Evolutionary conservation across 2,329 filamentous ascomycete species (phyloP).

Genomic region (Cytospora chrysosperma): DNA sequence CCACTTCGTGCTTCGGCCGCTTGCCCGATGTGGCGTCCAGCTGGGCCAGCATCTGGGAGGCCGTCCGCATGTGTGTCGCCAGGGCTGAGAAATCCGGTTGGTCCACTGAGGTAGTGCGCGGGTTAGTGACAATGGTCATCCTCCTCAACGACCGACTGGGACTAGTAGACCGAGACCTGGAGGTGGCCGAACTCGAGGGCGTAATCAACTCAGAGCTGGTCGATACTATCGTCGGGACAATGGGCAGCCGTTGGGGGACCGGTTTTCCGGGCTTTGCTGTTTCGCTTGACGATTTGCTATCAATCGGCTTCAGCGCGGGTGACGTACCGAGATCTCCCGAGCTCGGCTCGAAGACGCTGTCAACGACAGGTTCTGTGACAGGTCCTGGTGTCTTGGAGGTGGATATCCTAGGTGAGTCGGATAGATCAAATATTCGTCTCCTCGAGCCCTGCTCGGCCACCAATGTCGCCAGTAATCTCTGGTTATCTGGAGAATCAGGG

Average conservation of each 20-base stretch:
- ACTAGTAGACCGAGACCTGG: slow-evolving; percentile 66
- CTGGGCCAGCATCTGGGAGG: slow-evolving; percentile 83
- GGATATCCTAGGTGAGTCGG: slow-evolving; percentile 61
- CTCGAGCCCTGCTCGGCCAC: slow-evolving; percentile 55
- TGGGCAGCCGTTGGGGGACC: slow-evolving; percentile 57
- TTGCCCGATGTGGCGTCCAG: slow-evolving; percentile 79
- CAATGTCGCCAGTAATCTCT: slow-evolving; percentile 60
- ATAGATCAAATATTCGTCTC: slow-evolving; percentile 65
- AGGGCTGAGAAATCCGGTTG: slow-evolving; percentile 80
- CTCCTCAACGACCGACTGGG: slow-evolving; percentile 55
- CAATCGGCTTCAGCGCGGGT: slow-evolving; percentile 61
- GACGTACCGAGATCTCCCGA: slow-evolving; percentile 77
- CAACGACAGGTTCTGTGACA: slow-evolving; percentile 48
- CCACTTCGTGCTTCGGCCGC: slow-evolving; percentile 75
- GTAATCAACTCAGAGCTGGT: slow-evolving; percentile 59
- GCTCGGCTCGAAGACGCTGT: slow-evolving; percentile 82
- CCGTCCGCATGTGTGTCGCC: slow-evolving; percentile 83
- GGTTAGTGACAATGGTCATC: slow-evolving; percentile 55
- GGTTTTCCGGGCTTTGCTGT: slow-evolving; percentile 26
- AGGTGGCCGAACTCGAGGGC: slow-evolving; percentile 67
- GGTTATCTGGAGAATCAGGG: slow-evolving; percentile 70
- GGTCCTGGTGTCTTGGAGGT: slow-evolving; percentile 44
- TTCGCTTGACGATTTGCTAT: slow-evolving; percentile 33
- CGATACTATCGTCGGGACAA: slow-evolving; percentile 59
- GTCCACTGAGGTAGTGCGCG: slow-evolving; percentile 57